Evolutionary conservation across 2,329 filamentous ascomycete species (phyloP).

Genomic region (Dendrostoma leiphaemia): DNA sequence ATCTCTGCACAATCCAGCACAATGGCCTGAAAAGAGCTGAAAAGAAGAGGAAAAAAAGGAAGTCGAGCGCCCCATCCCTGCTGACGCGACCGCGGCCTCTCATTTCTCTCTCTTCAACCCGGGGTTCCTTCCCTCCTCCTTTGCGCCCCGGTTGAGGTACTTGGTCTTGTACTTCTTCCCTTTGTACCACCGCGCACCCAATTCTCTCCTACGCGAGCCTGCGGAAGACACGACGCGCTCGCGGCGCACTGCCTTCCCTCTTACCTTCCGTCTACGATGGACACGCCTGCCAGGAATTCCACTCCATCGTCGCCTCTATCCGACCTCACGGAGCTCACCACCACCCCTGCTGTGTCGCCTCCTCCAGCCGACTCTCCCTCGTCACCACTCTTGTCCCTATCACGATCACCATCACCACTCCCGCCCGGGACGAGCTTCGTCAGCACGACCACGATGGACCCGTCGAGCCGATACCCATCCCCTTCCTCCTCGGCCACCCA

Average conservation of each 20-base stretch:
- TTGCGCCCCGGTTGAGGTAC: not conserved
- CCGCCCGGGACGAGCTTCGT: conserved; percentile 28
- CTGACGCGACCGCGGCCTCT: not conserved
- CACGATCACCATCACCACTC: conserved; percentile 51
- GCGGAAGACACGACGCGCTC: conserved; percentile 8
- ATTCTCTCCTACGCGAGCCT: not conserved
- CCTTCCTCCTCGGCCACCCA: conserved; percentile 44
- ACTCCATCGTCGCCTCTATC: conserved; percentile 56
- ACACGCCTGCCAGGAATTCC: conserved; percentile 26
- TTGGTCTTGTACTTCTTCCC: not conserved
- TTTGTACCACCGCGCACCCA: not conserved
- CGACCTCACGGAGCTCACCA: conserved; percentile 50
- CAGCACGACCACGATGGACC: conserved; percentile 29
- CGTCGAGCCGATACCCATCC: conserved; percentile 49
- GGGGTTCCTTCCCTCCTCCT: conserved; percentile 4
- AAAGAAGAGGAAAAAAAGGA: no score
- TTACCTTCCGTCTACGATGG: conserved; percentile 1
- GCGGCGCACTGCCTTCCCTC: not conserved
- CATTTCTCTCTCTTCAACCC: conserved; percentile 2
- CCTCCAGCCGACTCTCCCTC: no score
- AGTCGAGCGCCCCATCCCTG: not conserved
- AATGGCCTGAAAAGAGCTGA: conserved; percentile 13
- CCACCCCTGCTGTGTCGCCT: conserved; percentile 37
- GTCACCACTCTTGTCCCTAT: conserved; percentile 54
- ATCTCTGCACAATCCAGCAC: not conserved